Conservation (phyloP, 306 rosid genomes). For the Elaeagnus macrophylla region DNA sequence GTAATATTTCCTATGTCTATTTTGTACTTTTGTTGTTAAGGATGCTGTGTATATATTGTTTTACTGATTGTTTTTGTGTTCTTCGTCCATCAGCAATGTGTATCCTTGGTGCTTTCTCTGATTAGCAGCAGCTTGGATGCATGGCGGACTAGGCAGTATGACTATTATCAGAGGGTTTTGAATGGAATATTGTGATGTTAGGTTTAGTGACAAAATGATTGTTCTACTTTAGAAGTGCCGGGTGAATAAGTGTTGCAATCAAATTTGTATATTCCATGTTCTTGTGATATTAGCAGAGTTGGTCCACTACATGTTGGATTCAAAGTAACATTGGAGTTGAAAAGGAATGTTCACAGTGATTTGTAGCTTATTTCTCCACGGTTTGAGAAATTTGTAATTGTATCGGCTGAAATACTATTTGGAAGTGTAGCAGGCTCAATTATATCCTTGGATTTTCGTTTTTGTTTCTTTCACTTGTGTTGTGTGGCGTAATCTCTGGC, state of each 20-base stretch:
- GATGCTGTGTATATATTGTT: conserved; percentile 4
- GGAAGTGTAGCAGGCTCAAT: conserved; percentile 20
- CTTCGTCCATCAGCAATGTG: conserved; percentile 74
- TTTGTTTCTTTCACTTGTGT: conserved; percentile 21
- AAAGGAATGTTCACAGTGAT: conserved; percentile 23
- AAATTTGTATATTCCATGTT: conserved; percentile 18
- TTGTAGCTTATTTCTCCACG: conserved; percentile 23
- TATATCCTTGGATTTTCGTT: conserved; percentile 20
- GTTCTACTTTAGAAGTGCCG: conserved; percentile 30
- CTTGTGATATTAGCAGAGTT: conserved; percentile 18
- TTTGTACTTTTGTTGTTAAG: conserved; percentile 12
- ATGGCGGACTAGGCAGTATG: conserved; percentile 98
- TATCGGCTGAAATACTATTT: conserved; percentile 16
- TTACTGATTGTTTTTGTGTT: not conserved
- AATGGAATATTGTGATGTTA: conserved; percentile 83
- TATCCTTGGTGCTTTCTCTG: conserved; percentile 90
- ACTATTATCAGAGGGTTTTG: conserved; percentile 92
- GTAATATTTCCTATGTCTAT: not conserved
- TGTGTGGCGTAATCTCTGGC: conserved; percentile 28
- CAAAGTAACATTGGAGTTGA: conserved; percentile 17
- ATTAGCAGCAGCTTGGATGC: conserved; percentile 99
- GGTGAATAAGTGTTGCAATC: conserved; percentile 7
- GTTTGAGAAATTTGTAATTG: conserved; percentile 28
- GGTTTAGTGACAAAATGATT: conserved; percentile 26
- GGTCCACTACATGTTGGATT: conserved; percentile 31